These are phyloP conservation scores for Hericium rajendrae DNA, from an alignment of 768 basidiomycete species.

Conservation along the genomic window DNA sequence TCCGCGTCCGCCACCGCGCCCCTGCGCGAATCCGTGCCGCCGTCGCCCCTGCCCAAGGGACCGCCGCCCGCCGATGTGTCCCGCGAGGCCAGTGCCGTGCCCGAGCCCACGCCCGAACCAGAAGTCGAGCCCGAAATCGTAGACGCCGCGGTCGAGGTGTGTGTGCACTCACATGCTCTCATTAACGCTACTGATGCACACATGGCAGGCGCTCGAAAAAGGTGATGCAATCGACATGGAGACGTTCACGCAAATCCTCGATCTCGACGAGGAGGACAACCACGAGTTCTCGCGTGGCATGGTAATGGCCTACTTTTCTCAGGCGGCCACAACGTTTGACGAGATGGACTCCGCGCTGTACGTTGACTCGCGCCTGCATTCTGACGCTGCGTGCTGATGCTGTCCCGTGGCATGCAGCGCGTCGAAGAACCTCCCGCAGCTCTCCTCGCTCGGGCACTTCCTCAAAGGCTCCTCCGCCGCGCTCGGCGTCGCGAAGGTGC, in stretches of 20 bases:
- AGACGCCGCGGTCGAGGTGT: neutral
- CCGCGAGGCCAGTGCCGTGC: neutral
- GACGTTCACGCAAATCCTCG: slow-evolving; percentile 78
- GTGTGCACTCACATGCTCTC: neutral
- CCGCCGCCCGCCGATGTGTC: neutral
- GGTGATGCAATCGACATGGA: slow-evolving; percentile 60
- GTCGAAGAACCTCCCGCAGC: slow-evolving; percentile 49
- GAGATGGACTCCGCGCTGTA: slow-evolving; percentile 52
- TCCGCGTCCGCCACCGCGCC: neutral
- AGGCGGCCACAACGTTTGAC: slow-evolving; percentile 67
- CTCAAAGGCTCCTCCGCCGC: slow-evolving; percentile 97
- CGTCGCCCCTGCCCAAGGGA: neutral
- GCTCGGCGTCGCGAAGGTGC: slow-evolving; percentile 75
- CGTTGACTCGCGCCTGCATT: neutral
- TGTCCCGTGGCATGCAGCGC: neutral
- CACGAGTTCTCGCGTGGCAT: slow-evolving; percentile 73
- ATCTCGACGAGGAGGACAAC: slow-evolving; percentile 80
- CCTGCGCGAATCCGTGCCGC: neutral
- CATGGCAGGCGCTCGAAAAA: neutral
- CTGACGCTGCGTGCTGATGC: neutral
- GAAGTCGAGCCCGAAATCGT: neutral
- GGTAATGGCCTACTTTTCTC: slow-evolving; percentile 71
- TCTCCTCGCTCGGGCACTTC: slow-evolving; percentile 83
- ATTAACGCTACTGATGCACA: no score
- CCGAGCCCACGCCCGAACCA: neutral